Conservation (phyloP, 768 basidiomycete genomes). For the Tricholoma sp. region DNA sequence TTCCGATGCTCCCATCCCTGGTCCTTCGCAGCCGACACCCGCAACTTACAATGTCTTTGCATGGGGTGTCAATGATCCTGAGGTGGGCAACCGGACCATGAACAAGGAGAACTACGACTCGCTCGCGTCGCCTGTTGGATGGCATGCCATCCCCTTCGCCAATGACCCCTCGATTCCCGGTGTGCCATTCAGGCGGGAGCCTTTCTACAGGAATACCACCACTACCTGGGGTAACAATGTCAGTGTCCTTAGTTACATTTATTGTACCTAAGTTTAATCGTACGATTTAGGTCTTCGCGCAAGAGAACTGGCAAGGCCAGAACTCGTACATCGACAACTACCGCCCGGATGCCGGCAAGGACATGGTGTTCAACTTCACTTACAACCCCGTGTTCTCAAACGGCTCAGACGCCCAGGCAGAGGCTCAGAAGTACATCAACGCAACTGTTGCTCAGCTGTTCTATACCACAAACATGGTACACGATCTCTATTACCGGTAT, state of each 20-base stretch:
- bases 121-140: constrained; percentile 82
- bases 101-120: constrained; percentile 68
- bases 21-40: constrained; percentile 22
- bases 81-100: constrained; percentile 53
- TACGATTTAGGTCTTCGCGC: constrained; percentile 65
- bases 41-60: constrained; percentile 70
- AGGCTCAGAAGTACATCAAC: constrained; percentile 83
- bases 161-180: constrained; percentile 55
- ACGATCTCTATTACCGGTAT: constrained; percentile 76
- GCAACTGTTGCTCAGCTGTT: constrained; percentile 84
- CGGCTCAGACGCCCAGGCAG: constrained; percentile 51
- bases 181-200: constrained; percentile 18
- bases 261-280: background rate
- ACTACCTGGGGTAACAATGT: constrained; percentile 89
- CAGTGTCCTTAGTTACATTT: constrained; percentile 11
- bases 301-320: constrained; percentile 86
- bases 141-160: constrained; percentile 77
- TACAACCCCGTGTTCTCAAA: constrained; percentile 67
- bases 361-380: constrained; percentile 60
- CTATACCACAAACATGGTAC: constrained; percentile 78
- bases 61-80: constrained; percentile 86
- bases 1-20: constrained; percentile 62
- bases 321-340: constrained; percentile 65
- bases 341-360: constrained; percentile 64
- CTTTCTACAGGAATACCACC: constrained; percentile 58